These are phyloP conservation scores for Bimuria novae-zelandiae DNA, from an alignment of 2,329 filamentous ascomycete species.

Conservation along the genomic window DNA sequence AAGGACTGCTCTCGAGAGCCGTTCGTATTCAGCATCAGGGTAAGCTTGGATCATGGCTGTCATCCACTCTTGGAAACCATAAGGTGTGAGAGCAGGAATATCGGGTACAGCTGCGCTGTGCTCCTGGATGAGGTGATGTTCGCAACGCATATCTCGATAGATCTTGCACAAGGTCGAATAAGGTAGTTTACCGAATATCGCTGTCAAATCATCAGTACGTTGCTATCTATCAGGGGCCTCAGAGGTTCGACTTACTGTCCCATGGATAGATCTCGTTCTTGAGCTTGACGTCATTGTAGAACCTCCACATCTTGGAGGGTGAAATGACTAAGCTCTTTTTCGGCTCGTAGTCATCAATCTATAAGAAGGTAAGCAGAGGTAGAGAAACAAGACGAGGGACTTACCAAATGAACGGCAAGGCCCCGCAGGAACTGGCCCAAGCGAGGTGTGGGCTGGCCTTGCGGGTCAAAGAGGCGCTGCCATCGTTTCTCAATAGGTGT, in stretches of 20 bases:
- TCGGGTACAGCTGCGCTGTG: conserved; percentile 48
- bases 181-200: conserved; percentile 51
- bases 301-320: conserved; percentile 73
- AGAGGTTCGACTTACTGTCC: conserved; percentile 55
- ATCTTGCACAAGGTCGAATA: conserved; percentile 50
- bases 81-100: conserved; percentile 53
- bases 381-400: conserved; percentile 23
- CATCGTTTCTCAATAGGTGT: conserved; percentile 69
- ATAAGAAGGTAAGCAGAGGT: conserved; percentile 13
- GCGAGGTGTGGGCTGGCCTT: conserved; percentile 69
- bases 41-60: conserved; percentile 73
- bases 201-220: conserved; percentile 22
- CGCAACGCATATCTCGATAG: conserved; percentile 53
- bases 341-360: conserved; percentile 73
- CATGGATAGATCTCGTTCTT: conserved; percentile 71
- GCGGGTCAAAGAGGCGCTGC: conserved; percentile 73
- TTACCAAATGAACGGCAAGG: conserved; percentile 73
- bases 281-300: conserved; percentile 71
- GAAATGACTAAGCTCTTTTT: conserved; percentile 72
- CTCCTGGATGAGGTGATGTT: conserved; percentile 55
- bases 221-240: neutral
- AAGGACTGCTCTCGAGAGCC: conserved; percentile 69
- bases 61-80: conserved; percentile 65
- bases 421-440: conserved; percentile 74
- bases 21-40: conserved; percentile 73